Evolutionary conservation across 352 stramenopile genomes (phyloP), one percentile per base, ranked within the genome.

Genomic region (Pythium brachiatum): DNA sequence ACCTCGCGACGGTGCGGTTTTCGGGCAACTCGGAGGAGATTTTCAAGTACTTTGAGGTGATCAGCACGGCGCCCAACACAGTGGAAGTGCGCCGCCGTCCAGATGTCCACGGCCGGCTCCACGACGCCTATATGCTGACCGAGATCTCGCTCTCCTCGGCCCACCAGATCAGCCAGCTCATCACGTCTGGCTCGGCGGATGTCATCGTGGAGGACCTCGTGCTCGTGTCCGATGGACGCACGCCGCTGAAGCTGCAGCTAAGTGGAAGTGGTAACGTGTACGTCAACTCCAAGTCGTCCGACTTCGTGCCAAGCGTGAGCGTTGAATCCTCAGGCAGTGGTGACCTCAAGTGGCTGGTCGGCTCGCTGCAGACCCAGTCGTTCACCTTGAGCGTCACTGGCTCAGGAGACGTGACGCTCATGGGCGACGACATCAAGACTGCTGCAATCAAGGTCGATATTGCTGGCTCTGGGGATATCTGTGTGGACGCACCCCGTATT

Each of bases 11-110:
- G 1, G 43, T 70, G 9, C 56, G 57, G 9, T 48, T 70, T 23
- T 70, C 64, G 9, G 57, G 64, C 51, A 62, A 70, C 46, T 38
- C 41, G 16, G 32, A 62, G 6, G 44, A 57, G 9, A 44, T 66
- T 3, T 62, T 70, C 53, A 29, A 57, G 57, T 66, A 47, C 36
- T 66, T 66, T 50, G 64, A 70, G 21, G 64, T 70, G 20, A 44
- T 59, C 2, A 51, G 41, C 52, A 54, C 53, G 13, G 52, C 51
- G 6, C 20, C 57, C 11, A n/a, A 58, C 36, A 38, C 36, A 6
- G n/a, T 66, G 11, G 57, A 70, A 51, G 39, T 70, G 3, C 58
- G 57, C 7, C 64, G 43, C 6, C 57, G 64, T 21, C 6, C 41
- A 8, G 34, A 53, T 18, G 44, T 46, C 9, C 27, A 27, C 2